Evolutionary conservation across 192 early-diverging fungal species (phyloP).

Genomic region (Backusella australiensis): DNA sequence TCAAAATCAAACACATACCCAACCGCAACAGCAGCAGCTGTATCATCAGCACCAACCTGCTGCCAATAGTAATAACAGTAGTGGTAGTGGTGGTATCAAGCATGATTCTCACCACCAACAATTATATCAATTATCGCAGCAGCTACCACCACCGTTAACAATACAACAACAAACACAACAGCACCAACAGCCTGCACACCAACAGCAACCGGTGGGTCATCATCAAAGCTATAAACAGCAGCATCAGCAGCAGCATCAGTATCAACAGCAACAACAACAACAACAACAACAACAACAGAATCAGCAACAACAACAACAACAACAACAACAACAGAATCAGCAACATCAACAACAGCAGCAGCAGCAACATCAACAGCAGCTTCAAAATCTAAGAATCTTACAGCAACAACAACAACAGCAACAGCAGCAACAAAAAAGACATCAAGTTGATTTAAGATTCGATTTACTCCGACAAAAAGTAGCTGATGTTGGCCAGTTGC

Average conservation of each 20-base stretch:
- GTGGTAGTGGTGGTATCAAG: neutral
- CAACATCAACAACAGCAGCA: neutral
- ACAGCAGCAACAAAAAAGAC: constrained; percentile 4
- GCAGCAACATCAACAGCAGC: neutral
- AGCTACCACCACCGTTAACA: neutral
- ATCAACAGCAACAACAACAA: neutral
- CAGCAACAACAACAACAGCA: constrained; percentile 3
- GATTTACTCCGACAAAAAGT: constrained; percentile 23
- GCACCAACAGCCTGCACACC: neutral
- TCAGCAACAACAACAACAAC: neutral
- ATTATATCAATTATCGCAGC: neutral
- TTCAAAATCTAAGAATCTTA: neutral
- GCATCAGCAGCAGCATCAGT: neutral
- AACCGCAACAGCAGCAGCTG: neutral
- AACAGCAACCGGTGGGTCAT: neutral
- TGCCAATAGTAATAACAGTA: neutral
- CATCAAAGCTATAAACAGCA: neutral
- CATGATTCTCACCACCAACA: neutral
- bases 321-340: neutral
- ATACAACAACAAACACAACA: neutral
- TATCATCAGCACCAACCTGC: neutral
- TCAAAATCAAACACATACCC: neutral
- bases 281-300: neutral
- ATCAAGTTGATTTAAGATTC: constrained; percentile 26
- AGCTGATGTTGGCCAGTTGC: constrained; percentile 13